Conservation (phyloP, 2,329 filamentous ascomycete species). For the Geosmithia flava region DNA sequence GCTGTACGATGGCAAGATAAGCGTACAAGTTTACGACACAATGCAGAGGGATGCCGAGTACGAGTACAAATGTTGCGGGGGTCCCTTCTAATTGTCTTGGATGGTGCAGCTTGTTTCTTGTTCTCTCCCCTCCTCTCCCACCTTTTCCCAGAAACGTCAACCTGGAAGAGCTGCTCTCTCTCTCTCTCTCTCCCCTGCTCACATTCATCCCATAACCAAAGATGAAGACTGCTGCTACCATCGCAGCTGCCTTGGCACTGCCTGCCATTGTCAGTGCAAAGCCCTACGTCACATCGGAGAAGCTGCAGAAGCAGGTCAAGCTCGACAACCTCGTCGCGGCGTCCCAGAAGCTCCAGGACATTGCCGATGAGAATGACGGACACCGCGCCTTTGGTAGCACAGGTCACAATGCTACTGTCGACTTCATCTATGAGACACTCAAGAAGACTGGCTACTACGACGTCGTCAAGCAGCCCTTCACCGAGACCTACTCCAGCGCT, state of each 20-base stretch:
- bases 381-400: constrained; percentile 30
- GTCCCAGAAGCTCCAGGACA: constrained; percentile 29
- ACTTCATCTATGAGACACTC: constrained; percentile 28
- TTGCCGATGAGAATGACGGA: constrained; percentile 26
- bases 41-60: background rate
- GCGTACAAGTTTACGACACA: too few relatives aligned
- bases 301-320: constrained; percentile 24
- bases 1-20: background rate
- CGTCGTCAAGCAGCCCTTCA: constrained; percentile 31
- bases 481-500: constrained; percentile 21
- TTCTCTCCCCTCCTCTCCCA: background rate
- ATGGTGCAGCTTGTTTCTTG: background rate
- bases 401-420: constrained; percentile 33
- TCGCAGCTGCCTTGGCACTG: constrained; percentile 2
- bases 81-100: background rate
- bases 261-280: constrained; percentile 1
- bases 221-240: constrained; percentile 2
- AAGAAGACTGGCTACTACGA: constrained; percentile 24
- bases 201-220: background rate
- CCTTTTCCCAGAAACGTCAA: background rate
- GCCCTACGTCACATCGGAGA: constrained; percentile 19
- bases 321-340: constrained; percentile 27
- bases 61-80: background rate
- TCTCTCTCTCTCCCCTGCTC: background rate
- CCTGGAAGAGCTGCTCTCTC: too few relatives aligned